These are phyloP conservation scores for Tetradesmus obliquus DNA, from an alignment of 139 green algal species.

Conservation along the genomic window DNA sequence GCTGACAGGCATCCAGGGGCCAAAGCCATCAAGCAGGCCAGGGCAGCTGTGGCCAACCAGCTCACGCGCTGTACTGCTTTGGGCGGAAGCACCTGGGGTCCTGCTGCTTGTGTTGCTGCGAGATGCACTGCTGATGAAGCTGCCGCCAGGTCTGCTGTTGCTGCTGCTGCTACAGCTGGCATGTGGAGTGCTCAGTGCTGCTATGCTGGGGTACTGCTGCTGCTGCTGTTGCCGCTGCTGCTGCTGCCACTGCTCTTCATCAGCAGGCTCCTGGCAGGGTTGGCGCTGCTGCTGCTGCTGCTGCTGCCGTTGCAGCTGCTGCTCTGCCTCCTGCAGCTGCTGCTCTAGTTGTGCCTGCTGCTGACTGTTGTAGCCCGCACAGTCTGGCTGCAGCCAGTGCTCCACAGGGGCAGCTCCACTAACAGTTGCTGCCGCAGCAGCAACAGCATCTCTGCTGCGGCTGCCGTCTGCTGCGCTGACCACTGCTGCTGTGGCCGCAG, in stretches of 20 bases:
- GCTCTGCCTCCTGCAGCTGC: background rate
- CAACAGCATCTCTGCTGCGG: background rate
- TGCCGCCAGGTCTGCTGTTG: background rate
- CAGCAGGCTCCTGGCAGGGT: background rate
- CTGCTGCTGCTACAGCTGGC: background rate
- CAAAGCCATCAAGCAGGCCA: slow-evolving; percentile 19
- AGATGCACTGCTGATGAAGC: background rate
- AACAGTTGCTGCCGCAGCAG: background rate
- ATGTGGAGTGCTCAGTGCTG: background rate
- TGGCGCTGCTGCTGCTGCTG: background rate
- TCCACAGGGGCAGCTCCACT: background rate
- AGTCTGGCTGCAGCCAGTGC: background rate
- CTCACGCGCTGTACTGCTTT: slow-evolving; percentile 2
- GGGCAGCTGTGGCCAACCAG: background rate
- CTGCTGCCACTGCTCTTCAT: background rate
- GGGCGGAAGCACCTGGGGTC: background rate
- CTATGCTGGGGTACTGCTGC: background rate
- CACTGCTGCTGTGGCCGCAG: background rate
- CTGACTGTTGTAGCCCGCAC: background rate
- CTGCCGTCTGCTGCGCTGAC: background rate
- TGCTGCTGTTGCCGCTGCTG: background rate
- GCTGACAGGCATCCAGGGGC: slow-evolving; percentile 26
- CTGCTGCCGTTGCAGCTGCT: slow-evolving; percentile 1
- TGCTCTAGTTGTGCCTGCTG: background rate
- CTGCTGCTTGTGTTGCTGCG: no score